Evolutionary conservation across 768 basidiomycete genomes (phyloP).

Genomic region (Suillus alpinus): DNA sequence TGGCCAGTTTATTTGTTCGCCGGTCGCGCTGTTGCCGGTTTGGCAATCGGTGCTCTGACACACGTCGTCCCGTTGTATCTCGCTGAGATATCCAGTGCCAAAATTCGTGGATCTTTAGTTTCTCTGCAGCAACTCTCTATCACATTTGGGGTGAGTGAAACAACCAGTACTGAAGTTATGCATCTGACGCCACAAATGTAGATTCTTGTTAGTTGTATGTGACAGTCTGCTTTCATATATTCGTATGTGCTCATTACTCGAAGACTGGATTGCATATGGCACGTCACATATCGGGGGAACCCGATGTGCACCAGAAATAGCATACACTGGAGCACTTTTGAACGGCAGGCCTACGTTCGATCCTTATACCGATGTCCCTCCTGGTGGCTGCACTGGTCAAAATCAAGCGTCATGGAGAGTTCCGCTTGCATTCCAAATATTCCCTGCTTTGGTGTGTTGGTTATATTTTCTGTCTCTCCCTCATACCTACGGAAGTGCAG

Average conservation of each 20-base stretch:
- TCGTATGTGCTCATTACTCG: neutral
- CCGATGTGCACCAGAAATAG: slow-evolving; percentile 24
- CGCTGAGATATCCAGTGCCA: slow-evolving; percentile 39
- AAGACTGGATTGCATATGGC: slow-evolving; percentile 33
- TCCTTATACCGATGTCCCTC: slow-evolving; percentile 27
- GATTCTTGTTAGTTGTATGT: slow-evolving; percentile 32
- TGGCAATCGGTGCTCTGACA: slow-evolving; percentile 19
- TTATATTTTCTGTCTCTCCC: slow-evolving; percentile 4
- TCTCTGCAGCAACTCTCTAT: slow-evolving; percentile 35
- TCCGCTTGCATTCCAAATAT: slow-evolving; percentile 35
- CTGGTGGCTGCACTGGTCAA: slow-evolving; percentile 30
- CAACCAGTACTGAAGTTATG: neutral
- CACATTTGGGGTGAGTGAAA: slow-evolving; percentile 30
- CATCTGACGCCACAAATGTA: slow-evolving; percentile 5
- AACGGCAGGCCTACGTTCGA: slow-evolving; percentile 31
- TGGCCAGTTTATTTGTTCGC: slow-evolving; percentile 24
- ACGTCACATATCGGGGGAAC: slow-evolving; percentile 34
- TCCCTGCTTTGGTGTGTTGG: slow-evolving; percentile 35
- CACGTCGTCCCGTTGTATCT: slow-evolving; percentile 32
- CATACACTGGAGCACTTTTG: slow-evolving; percentile 29
- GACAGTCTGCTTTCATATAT: neutral
- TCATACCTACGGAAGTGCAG: slow-evolving; percentile 12
- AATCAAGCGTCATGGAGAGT: slow-evolving; percentile 33
- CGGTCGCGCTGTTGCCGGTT: slow-evolving; percentile 24
- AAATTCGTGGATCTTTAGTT: slow-evolving; percentile 35